phyloP scores from a whole-genome alignment of 2,329 filamentous ascomycete genomes.

The Aspergillus pseudoglaucus region DNA sequence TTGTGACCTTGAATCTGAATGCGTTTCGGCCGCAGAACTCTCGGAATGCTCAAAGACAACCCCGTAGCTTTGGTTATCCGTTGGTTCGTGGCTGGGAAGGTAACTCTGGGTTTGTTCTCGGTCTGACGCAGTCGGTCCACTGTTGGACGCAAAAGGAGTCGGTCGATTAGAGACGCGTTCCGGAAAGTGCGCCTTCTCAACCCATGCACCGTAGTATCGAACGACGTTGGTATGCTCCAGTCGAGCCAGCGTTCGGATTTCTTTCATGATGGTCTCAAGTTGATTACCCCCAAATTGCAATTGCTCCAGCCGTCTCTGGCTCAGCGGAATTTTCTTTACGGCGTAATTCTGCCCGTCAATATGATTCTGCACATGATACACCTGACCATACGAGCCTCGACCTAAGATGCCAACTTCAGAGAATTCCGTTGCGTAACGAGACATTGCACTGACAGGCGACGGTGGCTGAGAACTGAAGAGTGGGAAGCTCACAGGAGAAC shows the following conservation, averaged over 20 bases:
- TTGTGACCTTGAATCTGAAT: conserved; percentile 13
- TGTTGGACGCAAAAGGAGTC: conserved; percentile 2
- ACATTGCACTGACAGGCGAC: conserved; percentile 21
- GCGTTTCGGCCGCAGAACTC: conserved; percentile 16
- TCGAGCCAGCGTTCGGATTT: conserved; percentile 56
- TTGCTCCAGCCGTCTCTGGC: conserved; percentile 44
- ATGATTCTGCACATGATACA: conserved; percentile 55
- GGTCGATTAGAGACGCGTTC: conserved; percentile 5
- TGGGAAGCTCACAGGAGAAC: conserved; percentile 26
- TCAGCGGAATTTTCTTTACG: conserved; percentile 59
- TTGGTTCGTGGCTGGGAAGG: conserved; percentile 9
- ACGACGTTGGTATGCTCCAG: conserved; percentile 62
- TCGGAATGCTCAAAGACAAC: conserved; percentile 38
- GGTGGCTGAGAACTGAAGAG: conserved; percentile 20
- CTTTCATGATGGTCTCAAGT: conserved; percentile 52
- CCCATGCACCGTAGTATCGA: conserved; percentile 60
- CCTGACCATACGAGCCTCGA: conserved; percentile 59
- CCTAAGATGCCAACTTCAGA: conserved; percentile 52
- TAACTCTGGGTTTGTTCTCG: conserved; percentile 12
- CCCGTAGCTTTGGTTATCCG: conserved; percentile 28
- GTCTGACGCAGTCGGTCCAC: conserved; percentile 9
- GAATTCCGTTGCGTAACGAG: conserved; percentile 47
- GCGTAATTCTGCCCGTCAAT: conserved; percentile 59
- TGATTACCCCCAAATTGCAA: conserved; percentile 49
- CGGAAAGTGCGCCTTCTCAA: conserved; percentile 43